A percentile compares a stretch with the other conserved stretches of the same genome.
Conservation (phyloP, 495 filamentous ascomycete species). For the Recurvomyces mirabilis region DNA sequence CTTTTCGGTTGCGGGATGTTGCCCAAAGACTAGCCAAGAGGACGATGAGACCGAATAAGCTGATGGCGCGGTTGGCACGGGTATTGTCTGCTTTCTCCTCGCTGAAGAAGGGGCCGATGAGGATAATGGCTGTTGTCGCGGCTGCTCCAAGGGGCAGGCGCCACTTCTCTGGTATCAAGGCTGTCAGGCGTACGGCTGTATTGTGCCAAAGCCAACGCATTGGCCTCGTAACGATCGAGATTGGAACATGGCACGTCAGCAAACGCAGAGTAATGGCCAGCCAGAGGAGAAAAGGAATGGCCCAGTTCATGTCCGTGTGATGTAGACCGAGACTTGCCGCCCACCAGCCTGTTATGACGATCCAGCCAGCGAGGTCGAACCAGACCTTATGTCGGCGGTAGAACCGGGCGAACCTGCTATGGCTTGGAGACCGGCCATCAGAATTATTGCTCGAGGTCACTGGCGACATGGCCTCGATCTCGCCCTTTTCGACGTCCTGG, state of each 20-base stretch:
- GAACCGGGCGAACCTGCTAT: slow-evolving; percentile 16
- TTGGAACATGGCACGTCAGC: slow-evolving; percentile 60
- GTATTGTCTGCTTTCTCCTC: slow-evolving; percentile 63
- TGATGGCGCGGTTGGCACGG: slow-evolving; percentile 64
- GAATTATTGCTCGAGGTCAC: slow-evolving; percentile 18
- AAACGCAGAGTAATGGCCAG: slow-evolving; percentile 63
- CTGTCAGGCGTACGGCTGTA: slow-evolving; percentile 42
- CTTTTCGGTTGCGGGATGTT: slow-evolving; percentile 59
- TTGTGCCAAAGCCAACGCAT: slow-evolving; percentile 54
- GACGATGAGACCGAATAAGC: slow-evolving; percentile 67
- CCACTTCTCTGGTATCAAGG: slow-evolving; percentile 49
- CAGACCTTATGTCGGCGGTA: slow-evolving; percentile 35
- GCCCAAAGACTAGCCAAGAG: slow-evolving; percentile 53
- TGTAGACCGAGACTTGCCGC: slow-evolving; percentile 61
- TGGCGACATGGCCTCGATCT: slow-evolving; percentile 22
- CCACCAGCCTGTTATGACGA: slow-evolving; percentile 72
- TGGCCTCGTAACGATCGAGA: slow-evolving; percentile 52
- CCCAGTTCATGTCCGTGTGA: slow-evolving; percentile 64
- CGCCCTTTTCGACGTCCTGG: slow-evolving; percentile 34
- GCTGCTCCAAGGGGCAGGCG: slow-evolving; percentile 48
- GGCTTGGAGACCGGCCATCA: slow-evolving; percentile 26
- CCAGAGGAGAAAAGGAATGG: slow-evolving; percentile 75
- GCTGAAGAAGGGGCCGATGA: slow-evolving; percentile 64
- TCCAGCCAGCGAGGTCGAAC: slow-evolving; percentile 41
- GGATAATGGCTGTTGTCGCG: slow-evolving; percentile 53